These are phyloP conservation scores for Spirogloea muscicola DNA, from an alignment of 139 green algal genomes.

Conservation along the genomic window DNA sequence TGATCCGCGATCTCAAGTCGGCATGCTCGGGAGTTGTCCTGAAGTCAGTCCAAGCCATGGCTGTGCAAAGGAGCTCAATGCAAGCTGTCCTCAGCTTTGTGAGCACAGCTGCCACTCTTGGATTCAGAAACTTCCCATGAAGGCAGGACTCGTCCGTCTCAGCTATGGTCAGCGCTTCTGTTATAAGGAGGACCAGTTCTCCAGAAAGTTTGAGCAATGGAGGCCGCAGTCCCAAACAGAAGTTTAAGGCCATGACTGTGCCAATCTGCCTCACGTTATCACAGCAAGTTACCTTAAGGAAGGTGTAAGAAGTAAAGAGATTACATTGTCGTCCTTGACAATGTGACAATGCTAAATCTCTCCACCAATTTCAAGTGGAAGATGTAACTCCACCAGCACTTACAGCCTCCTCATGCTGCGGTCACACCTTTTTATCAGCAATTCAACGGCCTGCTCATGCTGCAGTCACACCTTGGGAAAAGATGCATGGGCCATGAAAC, in stretches of 20 bases:
- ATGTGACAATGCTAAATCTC: no score
- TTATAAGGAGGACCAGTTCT: constrained; percentile 50
- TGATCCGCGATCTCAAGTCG: constrained; percentile 59
- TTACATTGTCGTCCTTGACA: no score
- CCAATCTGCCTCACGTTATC: no score
- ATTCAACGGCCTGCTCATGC: no score
- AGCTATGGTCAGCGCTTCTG: constrained; percentile 55
- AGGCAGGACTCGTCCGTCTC: constrained; percentile 57
- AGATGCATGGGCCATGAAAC: no score
- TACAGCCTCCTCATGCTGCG: no score
- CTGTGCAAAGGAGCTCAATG: constrained; percentile 73
- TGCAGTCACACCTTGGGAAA: no score
- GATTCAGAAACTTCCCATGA: constrained; percentile 30
- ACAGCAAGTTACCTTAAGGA: no score
- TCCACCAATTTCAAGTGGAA: no score
- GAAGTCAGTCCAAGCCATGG: constrained; percentile 68
- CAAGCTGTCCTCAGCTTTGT: constrained; percentile 63
- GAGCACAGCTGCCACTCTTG: constrained; percentile 38
- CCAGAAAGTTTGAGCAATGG: constrained; percentile 42
- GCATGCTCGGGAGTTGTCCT: constrained; percentile 37
- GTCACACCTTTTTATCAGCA: no score
- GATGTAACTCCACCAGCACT: no score
- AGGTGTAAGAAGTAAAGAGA: no score
- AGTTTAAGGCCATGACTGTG: constrained; percentile 52
- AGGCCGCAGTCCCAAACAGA: constrained; percentile 54